Conservation (phyloP, 306 rosid species). For the Acacia acuminata region DNA sequence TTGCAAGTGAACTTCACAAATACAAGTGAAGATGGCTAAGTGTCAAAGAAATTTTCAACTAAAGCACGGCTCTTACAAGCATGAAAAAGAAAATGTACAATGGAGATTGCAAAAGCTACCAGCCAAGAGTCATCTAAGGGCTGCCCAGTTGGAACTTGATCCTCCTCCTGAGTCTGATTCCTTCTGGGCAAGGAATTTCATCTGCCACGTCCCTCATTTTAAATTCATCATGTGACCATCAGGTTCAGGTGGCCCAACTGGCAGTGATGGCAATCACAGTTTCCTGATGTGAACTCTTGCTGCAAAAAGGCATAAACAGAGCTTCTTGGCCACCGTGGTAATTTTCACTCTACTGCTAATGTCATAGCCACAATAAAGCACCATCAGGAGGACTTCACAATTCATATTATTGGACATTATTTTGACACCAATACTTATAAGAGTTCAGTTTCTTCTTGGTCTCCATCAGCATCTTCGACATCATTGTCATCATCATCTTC, state of each 20-base stretch:
- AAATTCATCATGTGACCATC: neutral
- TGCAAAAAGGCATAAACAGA: neutral
- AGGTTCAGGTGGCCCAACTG: slow-evolving; percentile 16
- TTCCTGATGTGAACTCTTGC: slow-evolving; percentile 33
- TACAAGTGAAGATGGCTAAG: neutral
- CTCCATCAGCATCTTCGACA: slow-evolving; percentile 92
- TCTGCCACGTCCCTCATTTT: slow-evolving; percentile 2
- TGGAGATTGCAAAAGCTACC: slow-evolving; percentile 33
- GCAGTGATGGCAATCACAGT: slow-evolving; percentile 4
- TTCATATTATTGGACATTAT: slow-evolving; percentile 13
- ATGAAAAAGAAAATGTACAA: slow-evolving; percentile 32
- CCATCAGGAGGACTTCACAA: slow-evolving; percentile 18
- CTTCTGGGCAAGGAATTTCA: slow-evolving; percentile 11
- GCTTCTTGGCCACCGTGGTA: slow-evolving; percentile 16
- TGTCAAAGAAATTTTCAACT: neutral
- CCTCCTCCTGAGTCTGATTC: neutral
- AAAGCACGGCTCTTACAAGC: slow-evolving; percentile 21
- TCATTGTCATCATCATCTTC: slow-evolving; percentile 98
- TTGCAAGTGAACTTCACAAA: neutral
- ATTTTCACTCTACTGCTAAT: slow-evolving; percentile 28
- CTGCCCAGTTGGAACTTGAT: slow-evolving; percentile 24
- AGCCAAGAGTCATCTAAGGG: slow-evolving; percentile 26
- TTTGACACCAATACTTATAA: slow-evolving; percentile 41
- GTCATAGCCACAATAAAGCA: slow-evolving; percentile 31
- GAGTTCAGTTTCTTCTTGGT: slow-evolving; percentile 93